Evolutionary conservation across 2,329 filamentous ascomycete species (phyloP).

Genomic region (Colletotrichum zoysiae): DNA sequence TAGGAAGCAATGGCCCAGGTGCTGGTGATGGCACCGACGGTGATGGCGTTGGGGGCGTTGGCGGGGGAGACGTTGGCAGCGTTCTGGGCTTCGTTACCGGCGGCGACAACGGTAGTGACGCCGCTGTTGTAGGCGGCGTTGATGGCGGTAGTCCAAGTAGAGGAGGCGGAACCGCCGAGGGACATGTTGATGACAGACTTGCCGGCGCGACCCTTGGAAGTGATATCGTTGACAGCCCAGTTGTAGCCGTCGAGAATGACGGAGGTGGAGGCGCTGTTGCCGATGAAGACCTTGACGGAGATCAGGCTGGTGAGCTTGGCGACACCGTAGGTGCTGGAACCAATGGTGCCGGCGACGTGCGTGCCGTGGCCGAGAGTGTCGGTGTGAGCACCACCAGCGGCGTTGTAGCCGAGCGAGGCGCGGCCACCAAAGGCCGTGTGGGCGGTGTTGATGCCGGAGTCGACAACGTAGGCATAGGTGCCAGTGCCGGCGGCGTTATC

Average conservation of each 20-base stretch:
- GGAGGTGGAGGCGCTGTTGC: slow-evolving; percentile 48
- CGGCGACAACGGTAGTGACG: slow-evolving; percentile 67
- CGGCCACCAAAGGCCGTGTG: slow-evolving; percentile 62
- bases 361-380: slow-evolving; percentile 61
- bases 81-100: slow-evolving; percentile 62
- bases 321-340: slow-evolving; percentile 59
- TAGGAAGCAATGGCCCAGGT: slow-evolving; percentile 56
- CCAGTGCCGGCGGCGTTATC: slow-evolving; percentile 55
- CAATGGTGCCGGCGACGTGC: slow-evolving; percentile 61
- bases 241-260: slow-evolving; percentile 53
- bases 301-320: slow-evolving; percentile 58
- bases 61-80: slow-evolving; percentile 59
- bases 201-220: slow-evolving; percentile 53
- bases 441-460: slow-evolving; percentile 63
- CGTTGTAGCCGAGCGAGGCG: slow-evolving; percentile 55
- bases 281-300: slow-evolving; percentile 61
- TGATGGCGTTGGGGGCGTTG: slow-evolving; percentile 61
- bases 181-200: slow-evolving; percentile 68
- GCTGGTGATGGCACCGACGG: slow-evolving; percentile 63
- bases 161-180: slow-evolving; percentile 60
- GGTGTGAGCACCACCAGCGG: slow-evolving; percentile 50
- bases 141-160: slow-evolving; percentile 62
- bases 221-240: slow-evolving; percentile 61
- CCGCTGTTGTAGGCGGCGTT: slow-evolving; percentile 59
- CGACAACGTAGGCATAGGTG: slow-evolving; percentile 65